Evolutionary conservation across 78 protist genomes (phyloP).

Genomic region (Dictyostelium purpureum): DNA sequence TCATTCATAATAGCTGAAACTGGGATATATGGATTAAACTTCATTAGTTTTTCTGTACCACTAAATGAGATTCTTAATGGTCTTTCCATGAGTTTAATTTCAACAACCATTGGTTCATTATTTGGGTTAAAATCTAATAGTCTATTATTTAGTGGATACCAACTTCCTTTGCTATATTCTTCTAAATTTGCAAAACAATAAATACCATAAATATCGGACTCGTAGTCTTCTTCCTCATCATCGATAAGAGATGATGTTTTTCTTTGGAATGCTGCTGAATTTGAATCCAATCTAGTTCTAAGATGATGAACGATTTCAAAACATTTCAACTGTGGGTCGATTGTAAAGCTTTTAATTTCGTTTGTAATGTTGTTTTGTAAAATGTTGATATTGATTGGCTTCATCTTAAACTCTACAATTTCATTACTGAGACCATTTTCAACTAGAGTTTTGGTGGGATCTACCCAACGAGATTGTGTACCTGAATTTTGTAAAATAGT

Average conservation of each 20-base stretch:
- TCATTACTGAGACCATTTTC: slow-evolving; percentile 8
- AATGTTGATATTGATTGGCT: background rate
- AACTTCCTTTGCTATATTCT: background rate
- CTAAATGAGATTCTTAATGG: background rate
- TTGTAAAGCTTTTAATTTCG: background rate
- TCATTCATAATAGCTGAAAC: background rate
- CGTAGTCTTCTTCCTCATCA: background rate
- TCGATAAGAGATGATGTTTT: background rate
- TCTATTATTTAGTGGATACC: slow-evolving; percentile 21
- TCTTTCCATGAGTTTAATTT: slow-evolving; percentile 4
- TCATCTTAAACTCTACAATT: slow-evolving; percentile 42
- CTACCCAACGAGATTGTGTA: slow-evolving; percentile 29
- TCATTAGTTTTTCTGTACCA: slow-evolving; percentile 18
- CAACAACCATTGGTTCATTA: background rate
- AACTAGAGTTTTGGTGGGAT: slow-evolving; percentile 2
- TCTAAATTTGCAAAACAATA: background rate
- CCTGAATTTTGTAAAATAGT: background rate
- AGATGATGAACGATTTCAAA: slow-evolving; percentile 30
- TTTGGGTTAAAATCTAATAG: slow-evolving; percentile 10
- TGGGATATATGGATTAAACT: slow-evolving; percentile 4
- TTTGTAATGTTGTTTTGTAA: background rate
- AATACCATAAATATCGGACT: slow-evolving; percentile 23
- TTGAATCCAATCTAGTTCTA: background rate
- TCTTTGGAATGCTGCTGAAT: background rate
- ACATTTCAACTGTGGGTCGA: slow-evolving; percentile 40